Conservation (phyloP, 2,329 filamentous ascomycete genomes). For the Hypoxylon rubiginosum region DNA sequence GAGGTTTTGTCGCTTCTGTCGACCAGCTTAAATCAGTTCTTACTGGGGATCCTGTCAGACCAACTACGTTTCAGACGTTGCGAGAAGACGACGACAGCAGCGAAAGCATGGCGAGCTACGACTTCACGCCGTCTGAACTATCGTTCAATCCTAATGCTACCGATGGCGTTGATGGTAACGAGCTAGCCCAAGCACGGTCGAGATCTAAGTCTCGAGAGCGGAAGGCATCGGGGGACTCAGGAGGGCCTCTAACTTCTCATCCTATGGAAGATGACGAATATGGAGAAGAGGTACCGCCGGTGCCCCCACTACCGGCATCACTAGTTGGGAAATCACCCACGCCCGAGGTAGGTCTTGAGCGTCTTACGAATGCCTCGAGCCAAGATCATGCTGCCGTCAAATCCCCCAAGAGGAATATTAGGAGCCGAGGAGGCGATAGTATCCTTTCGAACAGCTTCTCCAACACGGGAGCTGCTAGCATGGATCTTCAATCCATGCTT, state of each 20-base stretch:
- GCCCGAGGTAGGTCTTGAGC: conserved; percentile 43
- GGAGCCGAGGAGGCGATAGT: conserved; percentile 51
- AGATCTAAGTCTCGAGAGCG: conserved; percentile 51
- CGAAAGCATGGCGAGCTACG: conserved; percentile 80
- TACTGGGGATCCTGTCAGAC: conserved; percentile 62
- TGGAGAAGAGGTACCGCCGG: conserved; percentile 64
- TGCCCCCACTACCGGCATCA: conserved; percentile 65
- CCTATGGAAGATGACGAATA: conserved; percentile 51
- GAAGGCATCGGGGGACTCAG: conserved; percentile 46
- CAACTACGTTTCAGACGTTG: conserved; percentile 56
- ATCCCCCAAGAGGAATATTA: conserved; percentile 45
- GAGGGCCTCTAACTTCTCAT: conserved; percentile 49
- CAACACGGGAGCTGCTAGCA: conserved; percentile 41
- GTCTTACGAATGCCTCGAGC: conserved; percentile 48
- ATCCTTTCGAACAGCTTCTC: conserved; percentile 41
- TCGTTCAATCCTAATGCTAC: conserved; percentile 66
- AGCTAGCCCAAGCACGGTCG: conserved; percentile 35
- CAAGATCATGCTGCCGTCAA: conserved; percentile 56
- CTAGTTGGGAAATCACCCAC: conserved; percentile 45
- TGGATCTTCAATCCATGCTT: conserved; percentile 53
- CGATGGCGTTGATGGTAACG: conserved; percentile 51
- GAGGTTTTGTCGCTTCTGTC: conserved; percentile 69
- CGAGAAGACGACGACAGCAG: conserved; percentile 64
- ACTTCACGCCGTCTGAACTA: conserved; percentile 75
- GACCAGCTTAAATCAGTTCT: conserved; percentile 74